A percentile compares a stretch with the other conserved stretches of the same genome.
Evolutionary conservation across 305 asterid genomes (phyloP).

Genomic region (Solanum hybrid): DNA sequence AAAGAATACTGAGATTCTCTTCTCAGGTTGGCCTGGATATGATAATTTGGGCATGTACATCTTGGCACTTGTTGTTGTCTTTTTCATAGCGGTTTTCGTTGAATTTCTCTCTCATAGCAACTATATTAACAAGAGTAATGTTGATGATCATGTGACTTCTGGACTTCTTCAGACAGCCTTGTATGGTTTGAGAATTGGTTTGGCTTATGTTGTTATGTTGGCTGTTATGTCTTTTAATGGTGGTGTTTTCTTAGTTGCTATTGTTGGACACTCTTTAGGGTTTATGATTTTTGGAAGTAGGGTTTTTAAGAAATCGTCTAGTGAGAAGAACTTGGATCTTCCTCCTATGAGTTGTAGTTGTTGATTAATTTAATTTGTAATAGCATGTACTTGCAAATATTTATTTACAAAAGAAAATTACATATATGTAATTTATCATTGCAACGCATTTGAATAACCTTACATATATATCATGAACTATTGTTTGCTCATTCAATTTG

Average conservation of each 20-base stretch:
- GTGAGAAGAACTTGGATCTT: background rate
- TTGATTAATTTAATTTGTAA: background rate
- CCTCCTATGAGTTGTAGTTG: background rate
- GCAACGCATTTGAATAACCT: background rate
- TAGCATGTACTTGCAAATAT: background rate
- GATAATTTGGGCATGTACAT: conserved; percentile 51
- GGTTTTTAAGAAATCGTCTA: background rate
- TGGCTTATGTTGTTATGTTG: conserved; percentile 56
- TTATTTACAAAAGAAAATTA: background rate
- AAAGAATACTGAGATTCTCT: conserved; percentile 51
- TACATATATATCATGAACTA: background rate
- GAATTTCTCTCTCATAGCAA: conserved; percentile 55
- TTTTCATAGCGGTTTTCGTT: conserved; percentile 27
- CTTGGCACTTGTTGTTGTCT: conserved; percentile 35
- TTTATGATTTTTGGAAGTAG: conserved; percentile 39
- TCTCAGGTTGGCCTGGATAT: conserved; percentile 64
- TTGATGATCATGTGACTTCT: background rate
- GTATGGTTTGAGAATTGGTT: conserved; percentile 30
- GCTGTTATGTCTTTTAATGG: conserved; percentile 75
- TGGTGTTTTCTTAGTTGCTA: conserved; percentile 55
- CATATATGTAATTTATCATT: background rate
- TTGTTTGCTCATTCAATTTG: background rate
- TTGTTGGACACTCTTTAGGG: conserved; percentile 53
- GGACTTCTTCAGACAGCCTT: conserved; percentile 36
- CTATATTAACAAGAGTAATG: conserved; percentile 15